phyloP scores from a whole-genome alignment of 306 rosid genomes.

The Dryas drummondii region DNA sequence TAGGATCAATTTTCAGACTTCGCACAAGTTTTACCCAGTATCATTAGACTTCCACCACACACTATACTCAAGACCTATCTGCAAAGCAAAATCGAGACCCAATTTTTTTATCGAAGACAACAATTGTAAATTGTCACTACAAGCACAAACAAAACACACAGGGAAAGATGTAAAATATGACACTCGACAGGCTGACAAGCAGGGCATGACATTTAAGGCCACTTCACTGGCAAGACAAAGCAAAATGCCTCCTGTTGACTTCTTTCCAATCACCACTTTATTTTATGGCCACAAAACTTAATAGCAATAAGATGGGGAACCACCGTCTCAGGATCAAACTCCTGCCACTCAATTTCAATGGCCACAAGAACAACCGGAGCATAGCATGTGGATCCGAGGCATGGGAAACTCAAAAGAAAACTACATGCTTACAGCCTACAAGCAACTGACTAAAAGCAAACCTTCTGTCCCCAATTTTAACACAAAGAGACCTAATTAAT shows the following conservation, averaged over 20 bases:
- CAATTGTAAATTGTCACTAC: not conserved
- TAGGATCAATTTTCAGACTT: not conserved
- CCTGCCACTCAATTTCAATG: not conserved
- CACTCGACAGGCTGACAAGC: not conserved
- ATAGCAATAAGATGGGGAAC: not conserved
- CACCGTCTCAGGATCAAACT: not conserved
- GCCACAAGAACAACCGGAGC: not conserved
- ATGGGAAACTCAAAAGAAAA: not conserved
- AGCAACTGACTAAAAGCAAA: slow-evolving; percentile 27
- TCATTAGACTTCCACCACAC: no score
- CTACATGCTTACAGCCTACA: slow-evolving; percentile 15
- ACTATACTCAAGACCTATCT: no score
- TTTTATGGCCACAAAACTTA: not conserved
- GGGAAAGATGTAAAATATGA: not conserved
- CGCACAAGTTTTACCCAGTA: no score
- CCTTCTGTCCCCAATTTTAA: slow-evolving; percentile 19
- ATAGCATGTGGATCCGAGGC: not conserved
- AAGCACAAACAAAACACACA: not conserved
- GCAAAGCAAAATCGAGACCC: no score
- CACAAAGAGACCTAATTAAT: slow-evolving; percentile 19
- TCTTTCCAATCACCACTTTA: not conserved
- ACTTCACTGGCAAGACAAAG: not conserved
- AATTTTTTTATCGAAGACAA: not conserved
- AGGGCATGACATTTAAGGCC: not conserved
- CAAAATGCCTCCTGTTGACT: not conserved